Percentiles rank a stretch among this genome's conserved stretches.
phyloP scores from a whole-genome alignment of 2,329 filamentous ascomycete species.

The Colletotrichum simmondsii region DNA sequence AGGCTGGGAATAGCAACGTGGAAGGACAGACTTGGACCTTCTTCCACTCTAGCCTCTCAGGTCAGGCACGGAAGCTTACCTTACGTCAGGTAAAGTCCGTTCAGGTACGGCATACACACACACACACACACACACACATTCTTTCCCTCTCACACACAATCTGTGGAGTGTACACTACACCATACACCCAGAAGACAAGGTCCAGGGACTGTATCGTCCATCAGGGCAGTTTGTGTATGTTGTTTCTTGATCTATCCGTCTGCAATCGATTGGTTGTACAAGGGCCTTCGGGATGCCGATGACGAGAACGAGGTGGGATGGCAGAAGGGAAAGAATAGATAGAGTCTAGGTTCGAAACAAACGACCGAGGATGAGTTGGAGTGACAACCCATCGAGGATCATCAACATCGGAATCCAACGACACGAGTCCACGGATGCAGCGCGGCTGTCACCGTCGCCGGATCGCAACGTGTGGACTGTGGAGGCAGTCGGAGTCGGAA shows the following conservation, averaged over 20 bases:
- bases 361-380: background rate
- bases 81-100: background rate
- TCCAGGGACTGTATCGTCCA: background rate
- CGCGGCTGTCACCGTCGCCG: background rate
- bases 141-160: background rate
- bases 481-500: background rate
- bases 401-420: constrained; percentile 5
- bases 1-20: constrained; percentile 1
- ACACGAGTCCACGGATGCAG: background rate
- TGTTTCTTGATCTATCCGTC: background rate
- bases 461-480: background rate
- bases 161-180: background rate
- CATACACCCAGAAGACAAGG: background rate
- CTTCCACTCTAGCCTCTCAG: background rate
- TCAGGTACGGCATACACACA: background rate
- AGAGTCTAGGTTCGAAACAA: background rate
- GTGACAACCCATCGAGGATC: background rate
- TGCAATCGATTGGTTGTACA: background rate
- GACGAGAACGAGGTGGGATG: constrained; percentile 23
- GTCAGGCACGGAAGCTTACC: background rate
- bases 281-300: background rate
- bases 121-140: background rate
- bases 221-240: background rate
- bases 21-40: background rate
- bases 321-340: background rate